A percentile compares a stretch with the other conserved stretches of the same genome.
These are phyloP conservation scores for Boletus vinaceobasis DNA, from an alignment of 768 basidiomycete genomes.

Conservation along the genomic window DNA sequence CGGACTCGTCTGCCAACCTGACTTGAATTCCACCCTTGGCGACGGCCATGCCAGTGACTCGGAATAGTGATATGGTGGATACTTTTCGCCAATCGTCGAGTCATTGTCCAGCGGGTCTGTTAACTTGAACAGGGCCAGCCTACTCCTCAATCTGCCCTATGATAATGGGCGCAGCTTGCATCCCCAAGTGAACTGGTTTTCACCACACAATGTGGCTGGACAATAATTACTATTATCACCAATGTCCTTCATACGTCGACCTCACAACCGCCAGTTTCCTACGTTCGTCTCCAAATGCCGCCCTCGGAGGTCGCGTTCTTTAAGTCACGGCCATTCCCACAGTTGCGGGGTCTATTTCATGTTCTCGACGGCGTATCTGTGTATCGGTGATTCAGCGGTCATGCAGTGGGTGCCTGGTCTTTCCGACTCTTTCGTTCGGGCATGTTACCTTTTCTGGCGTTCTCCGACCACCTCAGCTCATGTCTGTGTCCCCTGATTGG, in stretches of 20 bases:
- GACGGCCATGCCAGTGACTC: no score
- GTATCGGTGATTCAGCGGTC: conserved; percentile 37
- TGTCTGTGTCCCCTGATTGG: conserved; percentile 35
- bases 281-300: neutral
- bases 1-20: no score
- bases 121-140: neutral
- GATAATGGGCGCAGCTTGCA: neutral
- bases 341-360: conserved; percentile 55
- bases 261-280: neutral
- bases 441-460: conserved; percentile 37
- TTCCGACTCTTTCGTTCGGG: conserved; percentile 5
- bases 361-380: conserved; percentile 59
- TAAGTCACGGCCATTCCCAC: conserved; percentile 20
- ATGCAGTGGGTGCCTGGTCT: conserved; percentile 24
- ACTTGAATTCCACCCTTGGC: no score
- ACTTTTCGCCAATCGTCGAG: neutral
- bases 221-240: neutral
- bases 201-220: neutral
- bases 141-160: neutral
- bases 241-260: neutral
- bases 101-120: neutral
- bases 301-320: neutral
- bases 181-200: neutral
- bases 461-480: conserved; percentile 35
- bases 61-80: no score